phyloP scores from a whole-genome alignment of 139 green algal genomes.

The Marvania coccoides region DNA sequence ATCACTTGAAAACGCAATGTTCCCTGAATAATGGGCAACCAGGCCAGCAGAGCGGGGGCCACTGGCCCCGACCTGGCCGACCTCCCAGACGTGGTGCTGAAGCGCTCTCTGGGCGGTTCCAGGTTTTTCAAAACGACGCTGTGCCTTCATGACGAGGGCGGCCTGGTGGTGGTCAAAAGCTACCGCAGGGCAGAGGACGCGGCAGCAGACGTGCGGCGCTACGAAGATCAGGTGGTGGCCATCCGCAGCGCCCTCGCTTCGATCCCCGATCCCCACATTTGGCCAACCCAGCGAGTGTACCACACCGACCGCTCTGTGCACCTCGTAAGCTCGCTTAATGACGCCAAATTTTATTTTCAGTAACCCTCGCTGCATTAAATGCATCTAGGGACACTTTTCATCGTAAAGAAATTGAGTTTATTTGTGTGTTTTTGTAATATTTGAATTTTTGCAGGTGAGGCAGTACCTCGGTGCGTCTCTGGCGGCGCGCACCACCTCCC shows the following conservation, averaged over 20 bases:
- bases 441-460: too few relatives aligned
- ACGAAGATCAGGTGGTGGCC: slow-evolving; percentile 60
- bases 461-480: slow-evolving; percentile 83
- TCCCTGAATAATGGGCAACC: slow-evolving; percentile 33
- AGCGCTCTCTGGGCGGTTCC: slow-evolving; percentile 66
- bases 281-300: slow-evolving; percentile 48
- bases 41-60: slow-evolving; percentile 13
- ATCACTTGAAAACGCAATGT: slow-evolving; percentile 27
- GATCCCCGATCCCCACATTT: slow-evolving; percentile 54
- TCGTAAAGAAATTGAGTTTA: too few relatives aligned
- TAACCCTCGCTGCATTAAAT: too few relatives aligned
- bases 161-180: slow-evolving; percentile 87
- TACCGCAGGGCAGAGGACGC: slow-evolving; percentile 8
- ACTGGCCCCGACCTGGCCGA: slow-evolving; percentile 34
- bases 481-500: slow-evolving; percentile 78
- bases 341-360: too few relatives aligned
- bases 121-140: slow-evolving; percentile 81
- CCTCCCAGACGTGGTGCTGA: slow-evolving; percentile 59
- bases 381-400: too few relatives aligned
- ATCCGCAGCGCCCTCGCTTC: slow-evolving; percentile 47
- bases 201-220: slow-evolving; percentile 30
- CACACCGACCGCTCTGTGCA: slow-evolving; percentile 27
- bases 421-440: too few relatives aligned
- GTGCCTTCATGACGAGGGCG: slow-evolving; percentile 82
- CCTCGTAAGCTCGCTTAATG: too few relatives aligned